Evolutionary conservation across 2,329 filamentous ascomycete species (phyloP).

Genomic region (Nemania sp.): DNA sequence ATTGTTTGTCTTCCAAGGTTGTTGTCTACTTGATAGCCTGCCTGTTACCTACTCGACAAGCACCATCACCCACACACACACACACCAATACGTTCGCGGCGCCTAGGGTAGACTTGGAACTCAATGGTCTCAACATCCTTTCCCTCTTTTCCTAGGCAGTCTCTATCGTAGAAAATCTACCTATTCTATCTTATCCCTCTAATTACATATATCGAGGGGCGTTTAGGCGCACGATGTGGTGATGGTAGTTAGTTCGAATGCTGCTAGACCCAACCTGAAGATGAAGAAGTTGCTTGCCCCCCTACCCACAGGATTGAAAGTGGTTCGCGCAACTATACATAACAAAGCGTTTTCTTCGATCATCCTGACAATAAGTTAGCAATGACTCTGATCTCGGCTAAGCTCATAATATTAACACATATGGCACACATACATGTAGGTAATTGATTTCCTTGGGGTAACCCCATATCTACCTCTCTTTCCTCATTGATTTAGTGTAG

Average conservation of each 20-base stretch:
- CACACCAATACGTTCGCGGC: not conserved
- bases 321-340: not conserved
- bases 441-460: not conserved
- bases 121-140: not conserved
- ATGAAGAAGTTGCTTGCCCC: no score
- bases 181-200: not conserved
- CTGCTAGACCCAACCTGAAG: no score
- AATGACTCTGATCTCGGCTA: not conserved
- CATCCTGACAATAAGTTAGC: not conserved
- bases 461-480: not conserved
- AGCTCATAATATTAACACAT: not conserved
- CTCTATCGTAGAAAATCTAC: not conserved
- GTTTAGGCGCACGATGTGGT: not conserved
- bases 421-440: not conserved
- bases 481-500: not conserved
- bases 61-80: no score
- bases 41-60: no score
- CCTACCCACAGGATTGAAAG: no score
- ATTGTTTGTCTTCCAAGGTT: not conserved
- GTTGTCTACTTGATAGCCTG: no score
- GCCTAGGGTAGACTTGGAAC: not conserved
- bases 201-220: not conserved
- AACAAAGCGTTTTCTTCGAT: not conserved
- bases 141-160: not conserved
- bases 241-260: not conserved